A percentile compares a stretch with the other conserved stretches of the same genome.
phyloP scores from a whole-genome alignment of 2,329 filamentous ascomycete genomes.

The Gaeumannomyces sp. region DNA sequence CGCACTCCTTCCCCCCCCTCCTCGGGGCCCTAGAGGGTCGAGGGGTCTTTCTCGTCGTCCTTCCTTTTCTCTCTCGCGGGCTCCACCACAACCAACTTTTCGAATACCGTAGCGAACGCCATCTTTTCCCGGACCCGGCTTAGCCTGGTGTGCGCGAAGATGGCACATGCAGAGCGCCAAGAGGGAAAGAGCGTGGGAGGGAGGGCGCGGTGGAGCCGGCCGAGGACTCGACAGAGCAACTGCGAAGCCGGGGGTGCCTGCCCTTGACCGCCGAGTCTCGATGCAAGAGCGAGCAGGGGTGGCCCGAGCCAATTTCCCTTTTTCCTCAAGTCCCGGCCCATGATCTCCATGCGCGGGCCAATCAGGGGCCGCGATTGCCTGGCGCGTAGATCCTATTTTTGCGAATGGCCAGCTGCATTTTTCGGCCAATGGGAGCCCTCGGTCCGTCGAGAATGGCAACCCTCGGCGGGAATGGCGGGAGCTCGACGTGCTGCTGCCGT shows the following conservation, averaged over 20 bases:
- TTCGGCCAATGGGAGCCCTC: conserved; percentile 2
- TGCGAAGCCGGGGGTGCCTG: neutral
- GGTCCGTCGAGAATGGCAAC: conserved; percentile 1
- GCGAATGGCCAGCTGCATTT: conserved; percentile 3
- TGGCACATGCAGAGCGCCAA: conserved; percentile 8
- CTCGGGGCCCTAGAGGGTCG: too few relatives aligned
- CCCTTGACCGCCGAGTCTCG: neutral
- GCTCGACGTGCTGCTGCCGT: neutral
- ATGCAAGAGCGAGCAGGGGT: neutral
- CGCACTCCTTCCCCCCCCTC: neutral
- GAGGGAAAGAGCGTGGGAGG: neutral
- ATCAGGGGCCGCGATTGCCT: conserved; percentile 2
- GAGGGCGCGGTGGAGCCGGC: neutral
- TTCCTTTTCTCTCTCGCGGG: neutral
- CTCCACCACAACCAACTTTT: neutral
- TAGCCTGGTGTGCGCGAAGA: conserved; percentile 4
- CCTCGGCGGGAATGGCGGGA: neutral
- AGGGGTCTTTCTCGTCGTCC: neutral
- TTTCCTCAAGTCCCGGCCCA: neutral
- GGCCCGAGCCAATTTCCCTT: neutral
- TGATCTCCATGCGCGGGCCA: conserved; percentile 4
- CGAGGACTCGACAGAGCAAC: neutral
- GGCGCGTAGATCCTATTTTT: conserved; percentile 10
- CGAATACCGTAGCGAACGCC: neutral
- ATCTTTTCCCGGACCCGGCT: conserved; percentile 4